Evolutionary conservation across 768 basidiomycete species (phyloP), one percentile per base, ranked within the genome.

Genomic region (Rhizopogon vulgaris): DNA sequence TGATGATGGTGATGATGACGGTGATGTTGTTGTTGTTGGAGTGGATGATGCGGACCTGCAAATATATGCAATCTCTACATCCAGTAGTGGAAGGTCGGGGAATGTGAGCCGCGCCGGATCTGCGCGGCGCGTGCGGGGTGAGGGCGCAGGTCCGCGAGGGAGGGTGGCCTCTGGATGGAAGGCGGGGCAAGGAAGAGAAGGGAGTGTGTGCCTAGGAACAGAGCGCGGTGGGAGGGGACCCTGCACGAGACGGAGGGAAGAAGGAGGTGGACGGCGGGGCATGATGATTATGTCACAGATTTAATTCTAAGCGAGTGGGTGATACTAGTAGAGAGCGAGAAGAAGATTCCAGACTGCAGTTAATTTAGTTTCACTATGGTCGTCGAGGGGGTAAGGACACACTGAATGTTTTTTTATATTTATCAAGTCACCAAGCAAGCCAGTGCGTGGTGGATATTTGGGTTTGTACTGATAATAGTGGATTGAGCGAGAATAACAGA

Each of bases 241-340:
- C 36, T 71, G 66, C 52, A 76, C 67, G 52, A 89, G 78, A 43
- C 73, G 78, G 54, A 90, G 79, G 27, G 84, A 74, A 40, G 80
- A 75, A 5, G 87, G 87, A 1, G 87, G 82, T 28, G 78, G 71
- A 28, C 87, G 83, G 60, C 86, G 83, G 49, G 78, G 76, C 85
- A 88, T 88, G 38, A 53, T 56, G 42, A 34, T 34, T 34, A 34
- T 10, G 32, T 34, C 11, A 34, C 32, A 34, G 32, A 32, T 7
- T 22, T 22, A 30, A 10, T 6, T 30, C 10, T 30, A 30, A 41
- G 3, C 12, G 28, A 34, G 24, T 45, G 11, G 9, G 17, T 41
- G 11, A 27, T 36, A 25, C 37, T 24, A 14, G 28, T 24, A 14
- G 28, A 2, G 28, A 17, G n/a, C 14, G 22, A 1, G 22, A 40